These are phyloP conservation scores for Mycena leptocephala DNA, from an alignment of 768 basidiomycete species.

Conservation along the genomic window DNA sequence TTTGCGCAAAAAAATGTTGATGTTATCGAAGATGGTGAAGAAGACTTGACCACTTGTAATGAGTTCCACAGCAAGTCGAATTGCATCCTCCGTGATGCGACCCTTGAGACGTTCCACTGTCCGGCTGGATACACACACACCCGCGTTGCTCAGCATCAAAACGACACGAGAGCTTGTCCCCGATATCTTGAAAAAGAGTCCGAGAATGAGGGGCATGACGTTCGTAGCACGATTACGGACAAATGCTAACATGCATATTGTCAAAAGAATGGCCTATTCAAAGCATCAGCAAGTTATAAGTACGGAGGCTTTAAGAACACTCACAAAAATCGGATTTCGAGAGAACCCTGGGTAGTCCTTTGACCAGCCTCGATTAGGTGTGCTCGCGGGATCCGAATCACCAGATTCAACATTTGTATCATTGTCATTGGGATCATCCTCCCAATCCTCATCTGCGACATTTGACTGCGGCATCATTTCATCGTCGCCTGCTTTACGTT, in stretches of 20 bases:
- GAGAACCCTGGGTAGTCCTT: conserved; percentile 30
- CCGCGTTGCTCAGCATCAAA: conserved; percentile 41
- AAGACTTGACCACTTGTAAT: conserved; percentile 40
- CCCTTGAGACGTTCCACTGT: conserved; percentile 48
- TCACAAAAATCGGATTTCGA: conserved; percentile 39
- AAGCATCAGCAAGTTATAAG: no score
- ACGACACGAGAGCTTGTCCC: conserved; percentile 48
- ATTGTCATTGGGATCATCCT: conserved; percentile 20
- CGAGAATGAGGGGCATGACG: conserved; percentile 41
- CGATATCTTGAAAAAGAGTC: no score
- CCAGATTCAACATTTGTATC: neutral
- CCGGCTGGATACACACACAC: conserved; percentile 38
- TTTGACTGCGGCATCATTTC: no score
- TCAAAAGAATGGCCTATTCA: conserved; percentile 30
- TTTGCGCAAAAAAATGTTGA: no score
- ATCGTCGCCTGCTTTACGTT: neutral
- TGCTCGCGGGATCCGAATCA: neutral
- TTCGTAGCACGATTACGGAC: conserved; percentile 46
- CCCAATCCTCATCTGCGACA: neutral
- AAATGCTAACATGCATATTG: conserved; percentile 13
- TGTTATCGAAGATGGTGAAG: no score
- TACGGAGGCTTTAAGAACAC: neutral
- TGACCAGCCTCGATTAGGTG: neutral
- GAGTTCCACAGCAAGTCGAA: conserved; percentile 39
- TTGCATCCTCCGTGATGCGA: conserved; percentile 42